Evolutionary conservation across 331 rosid genomes (phyloP).

Genomic region (Saraca asoca): DNA sequence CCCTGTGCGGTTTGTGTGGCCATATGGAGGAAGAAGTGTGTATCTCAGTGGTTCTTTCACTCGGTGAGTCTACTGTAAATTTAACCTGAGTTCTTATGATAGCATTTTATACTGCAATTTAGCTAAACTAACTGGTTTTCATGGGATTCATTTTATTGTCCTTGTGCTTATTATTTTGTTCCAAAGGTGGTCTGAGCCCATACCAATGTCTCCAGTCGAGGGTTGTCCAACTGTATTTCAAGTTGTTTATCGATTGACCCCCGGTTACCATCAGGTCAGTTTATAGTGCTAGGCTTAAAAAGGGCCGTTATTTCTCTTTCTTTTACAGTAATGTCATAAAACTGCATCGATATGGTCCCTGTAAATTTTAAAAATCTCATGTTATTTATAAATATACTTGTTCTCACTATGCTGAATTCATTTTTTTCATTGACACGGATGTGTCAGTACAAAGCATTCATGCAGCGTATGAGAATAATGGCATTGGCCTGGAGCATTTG

Average conservation of each 20-base stretch:
- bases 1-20: slow-evolving; percentile 96
- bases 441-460: not conserved
- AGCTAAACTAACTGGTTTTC: slow-evolving; percentile 15
- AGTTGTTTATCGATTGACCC: slow-evolving; percentile 75
- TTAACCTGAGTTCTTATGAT: not conserved
- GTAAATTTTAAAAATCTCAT: not conserved
- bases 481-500: not conserved
- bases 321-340: not conserved
- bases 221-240: slow-evolving; percentile 93
- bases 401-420: slow-evolving; percentile 10
- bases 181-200: slow-evolving; percentile 89
- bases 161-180: not conserved
- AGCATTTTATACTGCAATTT: slow-evolving; percentile 1
- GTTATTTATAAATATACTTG: not conserved
- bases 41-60: slow-evolving; percentile 87
- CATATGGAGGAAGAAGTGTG: slow-evolving; percentile 86
- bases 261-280: slow-evolving; percentile 91
- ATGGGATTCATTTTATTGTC: slow-evolving; percentile 20
- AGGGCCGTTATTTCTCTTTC: not conserved
- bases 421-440: slow-evolving; percentile 21
- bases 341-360: not conserved
- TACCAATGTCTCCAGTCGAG: slow-evolving; percentile 89
- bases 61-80: slow-evolving; percentile 45
- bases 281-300: slow-evolving; percentile 34
- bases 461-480: slow-evolving; percentile 17